Base-by-base conservation (phyloP, 257 asterid species). In the Ajuga chamaepitys region DNA sequence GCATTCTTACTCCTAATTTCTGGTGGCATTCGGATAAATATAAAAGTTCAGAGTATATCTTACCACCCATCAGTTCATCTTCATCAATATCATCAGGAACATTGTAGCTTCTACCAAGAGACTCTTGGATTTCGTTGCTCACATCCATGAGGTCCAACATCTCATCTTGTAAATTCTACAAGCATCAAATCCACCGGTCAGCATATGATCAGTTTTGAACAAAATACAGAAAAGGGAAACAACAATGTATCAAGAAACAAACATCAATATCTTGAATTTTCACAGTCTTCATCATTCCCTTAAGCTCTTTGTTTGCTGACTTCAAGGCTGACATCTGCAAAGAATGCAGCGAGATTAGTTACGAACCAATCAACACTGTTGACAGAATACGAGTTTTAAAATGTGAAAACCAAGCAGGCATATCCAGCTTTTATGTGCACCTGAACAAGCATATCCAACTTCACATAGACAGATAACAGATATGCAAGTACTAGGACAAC, bases 231-330 rank as follows among this genome's bases (percentile, higher is more conserved):
- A 62, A 14, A 77, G 58, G 38, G 45, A 58, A 40, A 64, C 17
- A 46, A 50, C 34, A 25, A 30, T 37, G 64, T 47, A 65, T 55
- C 46, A 66, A 73, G 74, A 75, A 55, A 78, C 95, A 64, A 47
- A 94, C 99, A 85, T 95, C 98, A 65, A 95, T 76, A 66, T 95
- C 98, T 81, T 95, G 91, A 85, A 91, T 91, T 82, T 91, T 95
- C 85, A 95, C 97, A 25, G 95, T 91, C 82, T 94, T 95, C 99
- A 95, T 95, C 98, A 95, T 88, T 79, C 98, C 99, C 71, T 91
- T 88, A 74, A 88, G 87, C 69, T 91, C 99, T 68, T 91, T 91
- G 81, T 95, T 91, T 67, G 98, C 95, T 0, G 91, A 79, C 83
- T 95, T 88, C 95, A 91, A 75, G 64, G 98, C 98, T 70, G 99